These are phyloP conservation scores for Auricularia sp. DNA, from an alignment of 768 basidiomycete genomes.

Conservation along the genomic window DNA sequence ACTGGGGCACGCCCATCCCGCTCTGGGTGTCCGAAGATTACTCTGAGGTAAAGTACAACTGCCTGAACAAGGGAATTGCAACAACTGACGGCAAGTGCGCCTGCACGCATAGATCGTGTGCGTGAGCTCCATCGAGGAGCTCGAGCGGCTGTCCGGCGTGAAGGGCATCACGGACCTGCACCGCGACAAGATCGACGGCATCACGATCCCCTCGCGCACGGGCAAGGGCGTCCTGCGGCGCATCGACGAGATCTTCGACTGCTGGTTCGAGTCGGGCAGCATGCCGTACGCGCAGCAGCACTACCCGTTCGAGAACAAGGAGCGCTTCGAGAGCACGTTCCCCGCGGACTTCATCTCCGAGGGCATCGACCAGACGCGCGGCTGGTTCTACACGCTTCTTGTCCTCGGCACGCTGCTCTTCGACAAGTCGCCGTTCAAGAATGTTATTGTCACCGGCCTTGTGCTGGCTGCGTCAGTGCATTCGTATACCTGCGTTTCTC, in stretches of 20 bases:
- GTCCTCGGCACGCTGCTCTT: constrained; percentile 95
- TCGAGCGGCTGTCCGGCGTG: constrained; percentile 78
- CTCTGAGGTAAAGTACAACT: constrained; percentile 53
- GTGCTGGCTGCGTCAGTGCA: constrained; percentile 80
- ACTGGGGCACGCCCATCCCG: constrained; percentile 98
- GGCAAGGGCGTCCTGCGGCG: constrained; percentile 82
- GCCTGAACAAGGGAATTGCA: background rate
- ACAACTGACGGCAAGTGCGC: background rate
- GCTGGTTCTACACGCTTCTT: constrained; percentile 98
- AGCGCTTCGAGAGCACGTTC: constrained; percentile 72
- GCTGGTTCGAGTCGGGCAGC: constrained; percentile 99
- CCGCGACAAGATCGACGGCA: constrained; percentile 88
- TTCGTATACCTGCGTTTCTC: background rate
- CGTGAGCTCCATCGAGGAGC: constrained; percentile 78
- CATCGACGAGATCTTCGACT: constrained; percentile 97
- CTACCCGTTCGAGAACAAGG: constrained; percentile 97
- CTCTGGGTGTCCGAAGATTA: constrained; percentile 92
- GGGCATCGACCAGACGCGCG: constrained; percentile 97
- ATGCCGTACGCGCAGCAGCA: constrained; percentile 98
- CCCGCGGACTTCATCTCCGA: constrained; percentile 97
- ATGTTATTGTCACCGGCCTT: constrained; percentile 90
- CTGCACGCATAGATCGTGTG: constrained; percentile 53
- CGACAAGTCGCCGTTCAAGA: constrained; percentile 92
- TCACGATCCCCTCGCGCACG: constrained; percentile 86
- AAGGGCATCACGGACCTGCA: constrained; percentile 83